Percentiles rank a stretch among this genome's conserved stretches.
These are phyloP conservation scores for Samsoniella hepiali DNA, from an alignment of 2,329 filamentous ascomycete species.

Conservation along the genomic window DNA sequence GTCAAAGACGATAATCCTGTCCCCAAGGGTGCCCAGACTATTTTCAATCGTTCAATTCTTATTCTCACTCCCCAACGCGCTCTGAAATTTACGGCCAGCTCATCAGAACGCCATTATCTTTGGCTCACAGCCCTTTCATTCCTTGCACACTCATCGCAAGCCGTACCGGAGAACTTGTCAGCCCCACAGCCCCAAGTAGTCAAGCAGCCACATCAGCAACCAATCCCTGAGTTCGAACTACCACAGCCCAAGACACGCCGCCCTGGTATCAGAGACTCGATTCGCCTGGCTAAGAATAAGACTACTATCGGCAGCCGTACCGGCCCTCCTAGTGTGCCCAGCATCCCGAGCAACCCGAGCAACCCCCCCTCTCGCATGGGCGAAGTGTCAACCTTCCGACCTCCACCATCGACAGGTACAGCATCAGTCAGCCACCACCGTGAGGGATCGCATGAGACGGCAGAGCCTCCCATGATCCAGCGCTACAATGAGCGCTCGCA, in stretches of 20 bases:
- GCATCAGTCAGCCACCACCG: constrained; percentile 39
- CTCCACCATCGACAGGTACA: constrained; percentile 39
- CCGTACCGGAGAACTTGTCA: constrained; percentile 68
- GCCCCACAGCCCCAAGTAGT: constrained; percentile 43
- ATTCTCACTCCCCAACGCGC: constrained; percentile 92
- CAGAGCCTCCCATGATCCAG: constrained; percentile 69
- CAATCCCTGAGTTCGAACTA: constrained; percentile 50
- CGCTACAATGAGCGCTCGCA: constrained; percentile 61
- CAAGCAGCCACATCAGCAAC: constrained; percentile 32
- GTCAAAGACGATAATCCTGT: constrained; percentile 90
- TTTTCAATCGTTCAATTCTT: constrained; percentile 91
- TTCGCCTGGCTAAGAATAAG: constrained; percentile 79
- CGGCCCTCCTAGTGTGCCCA: constrained; percentile 50
- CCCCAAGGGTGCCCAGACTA: constrained; percentile 58
- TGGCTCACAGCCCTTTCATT: constrained; percentile 96
- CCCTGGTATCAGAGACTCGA: constrained; percentile 76
- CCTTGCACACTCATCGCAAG: constrained; percentile 83
- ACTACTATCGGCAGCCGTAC: constrained; percentile 39
- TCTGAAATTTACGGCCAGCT: constrained; percentile 87
- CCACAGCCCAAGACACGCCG: constrained; percentile 47
- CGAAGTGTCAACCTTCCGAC: constrained; percentile 35
- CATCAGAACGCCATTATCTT: constrained; percentile 82
- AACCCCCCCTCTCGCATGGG: constrained; percentile 36
- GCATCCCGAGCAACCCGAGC: constrained; percentile 38
- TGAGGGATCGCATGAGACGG: constrained; percentile 56